Evolutionary conservation across 148 eudicot species (phyloP), one percentile per base, ranked within the genome.

Genomic region (Rhododendron molle): DNA sequence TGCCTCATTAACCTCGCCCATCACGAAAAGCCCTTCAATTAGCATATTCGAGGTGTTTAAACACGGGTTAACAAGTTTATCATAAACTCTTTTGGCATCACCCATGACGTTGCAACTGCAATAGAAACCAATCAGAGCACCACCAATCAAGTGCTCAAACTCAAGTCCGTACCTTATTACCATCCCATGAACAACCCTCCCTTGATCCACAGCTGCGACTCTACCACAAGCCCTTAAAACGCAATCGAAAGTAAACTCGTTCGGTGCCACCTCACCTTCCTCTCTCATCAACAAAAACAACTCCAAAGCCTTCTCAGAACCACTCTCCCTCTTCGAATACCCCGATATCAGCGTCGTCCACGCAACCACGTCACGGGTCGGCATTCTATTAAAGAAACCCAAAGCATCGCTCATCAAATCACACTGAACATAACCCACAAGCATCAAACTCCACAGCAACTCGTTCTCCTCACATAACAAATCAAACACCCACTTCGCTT

Each of bases 321-420:
- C 91, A 43, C 72, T 87, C 44, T 87, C 91, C 3, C 78, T 81
- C 86, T 86, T 92, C 12, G 84, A 89, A 86, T 86, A 87, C 50
- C 94, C 93, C 11, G 94, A 92, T 40, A 92, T 91, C 88, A 92
- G 34, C 0, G 91, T 78, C 40, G 94, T 92, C 94, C 94, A 92
- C 0, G 85, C 91, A 78, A 85, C 83, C 81, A 91, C 89, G 85
- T 88, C 87, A 15, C 89, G 88, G 30, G 30, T 43, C 12, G 93
- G 94, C 91, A 92, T 91, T 74, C 74, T 81, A 77, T 83, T 28
- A 78, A 92, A 92, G 18, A 89, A 32, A 14, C 56, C 58, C 69
- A 87, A 12, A 78, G 94, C 94, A 62, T 89, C 87, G 81, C 76
- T 84, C 89, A 89, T 83, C 34, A 89, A 83, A 76, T 81, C 78